Conservation (phyloP, 2,329 filamentous ascomycete species). For the Aureobasidium leucospermi region DNA sequence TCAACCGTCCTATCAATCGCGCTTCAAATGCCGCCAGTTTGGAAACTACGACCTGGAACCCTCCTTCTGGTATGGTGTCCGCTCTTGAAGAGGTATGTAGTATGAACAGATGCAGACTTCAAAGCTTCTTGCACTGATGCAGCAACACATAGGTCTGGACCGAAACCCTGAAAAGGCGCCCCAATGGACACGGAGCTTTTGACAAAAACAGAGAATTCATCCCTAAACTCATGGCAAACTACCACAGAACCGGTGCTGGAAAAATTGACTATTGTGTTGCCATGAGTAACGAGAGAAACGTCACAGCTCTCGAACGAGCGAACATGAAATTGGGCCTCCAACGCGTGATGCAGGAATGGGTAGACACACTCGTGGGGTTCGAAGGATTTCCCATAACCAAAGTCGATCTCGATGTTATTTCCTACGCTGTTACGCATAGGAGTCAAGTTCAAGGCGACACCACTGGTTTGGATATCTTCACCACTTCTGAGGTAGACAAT, state of each 20-base stretch:
- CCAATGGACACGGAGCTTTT: constrained; percentile 11
- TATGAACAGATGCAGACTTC: too few relatives aligned
- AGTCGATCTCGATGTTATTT: constrained; percentile 36
- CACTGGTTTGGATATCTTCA: constrained; percentile 36
- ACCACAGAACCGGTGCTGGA: constrained; percentile 18
- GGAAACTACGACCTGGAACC: not conserved
- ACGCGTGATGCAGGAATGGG: constrained; percentile 35
- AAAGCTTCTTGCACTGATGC: not conserved
- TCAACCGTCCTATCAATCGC: too few relatives aligned
- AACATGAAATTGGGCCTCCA: constrained; percentile 31
- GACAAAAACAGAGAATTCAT: constrained; percentile 27
- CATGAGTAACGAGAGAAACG: constrained; percentile 35
- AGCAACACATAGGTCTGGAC: not conserved
- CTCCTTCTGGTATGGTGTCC: not conserved
- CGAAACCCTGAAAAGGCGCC: not conserved
- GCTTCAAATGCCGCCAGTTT: not conserved
- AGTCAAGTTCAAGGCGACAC: constrained; percentile 32
- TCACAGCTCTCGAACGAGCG: constrained; percentile 34
- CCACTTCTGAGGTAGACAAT: constrained; percentile 31
- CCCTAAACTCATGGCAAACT: constrained; percentile 25
- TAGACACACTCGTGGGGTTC: constrained; percentile 37
- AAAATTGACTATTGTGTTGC: constrained; percentile 38
- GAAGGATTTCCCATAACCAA: constrained; percentile 38
- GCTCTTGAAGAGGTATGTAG: constrained; percentile 2
- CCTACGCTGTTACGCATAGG: constrained; percentile 37